Base-by-base conservation (phyloP, 2,329 filamentous ascomycete genomes). In the Colletotrichum sp. region DNA sequence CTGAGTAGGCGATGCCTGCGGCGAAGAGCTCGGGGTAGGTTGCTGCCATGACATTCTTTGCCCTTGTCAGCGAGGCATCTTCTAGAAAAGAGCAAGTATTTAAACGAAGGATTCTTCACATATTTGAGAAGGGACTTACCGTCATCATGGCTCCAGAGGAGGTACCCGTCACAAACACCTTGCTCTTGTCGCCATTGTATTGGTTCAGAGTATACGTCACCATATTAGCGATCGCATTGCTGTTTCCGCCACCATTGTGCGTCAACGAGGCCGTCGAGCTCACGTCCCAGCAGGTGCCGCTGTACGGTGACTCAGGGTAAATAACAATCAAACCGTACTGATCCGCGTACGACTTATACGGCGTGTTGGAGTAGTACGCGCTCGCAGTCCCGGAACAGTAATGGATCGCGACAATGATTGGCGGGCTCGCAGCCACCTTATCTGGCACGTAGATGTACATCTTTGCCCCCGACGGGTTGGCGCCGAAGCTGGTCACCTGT, bases 261-360 rank as follows among this genome's bases (percentile, higher is more conserved):
- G 86, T 89, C 3, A 93, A 85, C 0, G 90, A 86, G 34, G 80
- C 80, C 32, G 83, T 84, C 24, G 87, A 89, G 16, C 87, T 87
- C 4, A 92, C 90, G 76, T 93, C 91, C 90, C 90, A 93, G 84
- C 91, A 93, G 28, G 82, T 83, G 15, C 84, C 89, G n/a, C 81
- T 81, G 78, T 89, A 87, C 0, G 89, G 88, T 4, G 87, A 88
- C 78, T 87, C 85, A 2, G 90, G 90, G 82, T 90, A 93, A 80
- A 93, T 90, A 76, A 90, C 86, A 36, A 87, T 83, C 77, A 86
- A 86, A 59, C 86, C 86, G 75, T 87, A 81, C 66, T 83, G 79
- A 77, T 87, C 84, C n/a, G 84, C 82, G 6, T 85, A 82, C 52
- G 79, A 79, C 16, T 86, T 86, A 80, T 91, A 92, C 0, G 88